phyloP scores from a whole-genome alignment of 2,329 filamentous ascomycete genomes.

The Aspergillus pseudoglaucus region DNA sequence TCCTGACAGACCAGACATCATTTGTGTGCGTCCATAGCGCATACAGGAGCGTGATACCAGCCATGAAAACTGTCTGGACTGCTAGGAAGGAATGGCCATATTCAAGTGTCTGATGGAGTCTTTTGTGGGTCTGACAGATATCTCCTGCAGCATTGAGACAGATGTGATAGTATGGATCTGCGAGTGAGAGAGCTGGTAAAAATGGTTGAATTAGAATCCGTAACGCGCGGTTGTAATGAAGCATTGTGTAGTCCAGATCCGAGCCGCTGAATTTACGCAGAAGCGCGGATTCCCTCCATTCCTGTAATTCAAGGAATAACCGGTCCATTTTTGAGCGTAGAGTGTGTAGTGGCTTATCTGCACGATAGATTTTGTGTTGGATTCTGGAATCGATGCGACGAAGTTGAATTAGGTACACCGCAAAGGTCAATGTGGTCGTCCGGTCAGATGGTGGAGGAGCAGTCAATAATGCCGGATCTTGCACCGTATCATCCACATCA shows the following conservation, averaged over 20 bases:
- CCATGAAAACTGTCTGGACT: slow-evolving; percentile 35
- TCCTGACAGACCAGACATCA: slow-evolving; percentile 42
- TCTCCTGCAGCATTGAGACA: slow-evolving; percentile 31
- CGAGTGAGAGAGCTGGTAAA: slow-evolving; percentile 39
- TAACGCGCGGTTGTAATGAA: slow-evolving; percentile 47
- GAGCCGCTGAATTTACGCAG: slow-evolving; percentile 23
- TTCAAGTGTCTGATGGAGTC: slow-evolving; percentile 32
- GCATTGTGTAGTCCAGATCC: slow-evolving; percentile 43
- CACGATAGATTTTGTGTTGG: slow-evolving; percentile 48
- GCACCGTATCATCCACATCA: slow-evolving; percentile 38
- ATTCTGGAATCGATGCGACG: slow-evolving; percentile 45
- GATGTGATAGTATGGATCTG: slow-evolving; percentile 43
- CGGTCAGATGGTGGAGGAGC: slow-evolving; percentile 22
- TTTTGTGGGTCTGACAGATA: slow-evolving; percentile 33
- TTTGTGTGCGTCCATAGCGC: slow-evolving; percentile 39
- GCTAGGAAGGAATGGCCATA: slow-evolving; percentile 35
- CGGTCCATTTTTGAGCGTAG: slow-evolving; percentile 44
- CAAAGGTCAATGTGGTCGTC: slow-evolving; percentile 36
- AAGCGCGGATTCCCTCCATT: slow-evolving; percentile 40
- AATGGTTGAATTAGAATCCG: slow-evolving; percentile 49
- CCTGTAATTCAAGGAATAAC: slow-evolving; percentile 41
- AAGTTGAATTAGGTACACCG: slow-evolving; percentile 41
- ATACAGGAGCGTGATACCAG: slow-evolving; percentile 32
- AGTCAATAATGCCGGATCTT: slow-evolving; percentile 29
- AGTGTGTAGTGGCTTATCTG: slow-evolving; percentile 40